Conservation (phyloP, 352 stramenopile genomes). For the Phytophthora citricola region DNA sequence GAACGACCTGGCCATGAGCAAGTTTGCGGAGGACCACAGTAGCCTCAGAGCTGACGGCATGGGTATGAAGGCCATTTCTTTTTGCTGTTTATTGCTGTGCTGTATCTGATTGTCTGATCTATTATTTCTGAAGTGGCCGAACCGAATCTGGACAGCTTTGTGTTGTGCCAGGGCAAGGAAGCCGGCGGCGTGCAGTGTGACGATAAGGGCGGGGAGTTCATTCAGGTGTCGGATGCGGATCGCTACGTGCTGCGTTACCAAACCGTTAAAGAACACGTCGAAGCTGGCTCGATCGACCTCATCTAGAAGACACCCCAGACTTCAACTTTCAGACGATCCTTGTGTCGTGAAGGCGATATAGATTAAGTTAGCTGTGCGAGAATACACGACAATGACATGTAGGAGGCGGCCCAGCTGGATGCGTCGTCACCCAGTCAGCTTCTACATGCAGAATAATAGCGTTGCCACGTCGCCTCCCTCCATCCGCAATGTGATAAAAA, state of each 20-base stretch:
- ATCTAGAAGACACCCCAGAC: conserved; percentile 28
- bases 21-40: conserved; percentile 71
- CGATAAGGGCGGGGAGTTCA: conserved; percentile 70
- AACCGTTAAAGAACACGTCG: conserved; percentile 60
- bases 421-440: conserved; percentile 6
- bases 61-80: conserved; percentile 43
- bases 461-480: conserved; percentile 9
- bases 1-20: conserved; percentile 65
- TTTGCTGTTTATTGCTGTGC: neutral
- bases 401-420: conserved; percentile 10
- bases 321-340: neutral
- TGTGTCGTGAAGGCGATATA: conserved; percentile 36
- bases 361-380: conserved; percentile 47
- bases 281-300: conserved; percentile 62
- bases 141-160: conserved; percentile 80
- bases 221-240: conserved; percentile 65
- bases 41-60: conserved; percentile 68
- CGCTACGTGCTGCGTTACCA: conserved; percentile 82
- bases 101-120: conserved; percentile 8
- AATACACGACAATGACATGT: conserved; percentile 28
- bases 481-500: conserved; percentile 20
- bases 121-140: conserved; percentile 51
- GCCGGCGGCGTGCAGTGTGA: conserved; percentile 70
- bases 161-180: conserved; percentile 80
- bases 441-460: conserved; percentile 25